Percentiles rank a stretch among this genome's conserved stretches.
These are phyloP conservation scores for Parafenestella ontariensis DNA, from an alignment of 2,329 filamentous ascomycete species.

Conservation along the genomic window DNA sequence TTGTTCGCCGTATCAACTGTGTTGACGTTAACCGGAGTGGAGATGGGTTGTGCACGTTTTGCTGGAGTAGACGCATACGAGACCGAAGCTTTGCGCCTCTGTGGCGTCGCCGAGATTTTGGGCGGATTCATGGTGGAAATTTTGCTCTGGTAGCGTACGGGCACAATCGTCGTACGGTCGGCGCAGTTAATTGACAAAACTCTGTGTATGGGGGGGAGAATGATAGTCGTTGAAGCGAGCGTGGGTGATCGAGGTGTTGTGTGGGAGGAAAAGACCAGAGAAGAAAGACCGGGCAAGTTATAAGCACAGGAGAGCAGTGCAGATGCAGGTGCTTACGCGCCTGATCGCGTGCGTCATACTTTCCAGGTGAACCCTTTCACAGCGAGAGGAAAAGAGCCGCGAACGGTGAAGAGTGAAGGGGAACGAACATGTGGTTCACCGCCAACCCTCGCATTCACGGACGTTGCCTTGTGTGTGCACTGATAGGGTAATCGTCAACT, in stretches of 20 bases:
- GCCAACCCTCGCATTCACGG: not conserved
- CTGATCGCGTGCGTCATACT: not conserved
- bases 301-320: no score
- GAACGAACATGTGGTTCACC: not conserved
- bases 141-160: not conserved
- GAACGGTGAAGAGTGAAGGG: not conserved
- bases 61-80: not conserved
- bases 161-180: not conserved
- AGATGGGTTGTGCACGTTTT: not conserved
- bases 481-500: no score
- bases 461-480: no score
- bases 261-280: no score
- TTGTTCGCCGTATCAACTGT: not conserved
- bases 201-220: not conserved
- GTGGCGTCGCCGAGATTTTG: not conserved
- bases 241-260: not conserved
- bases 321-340: not conserved
- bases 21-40: not conserved
- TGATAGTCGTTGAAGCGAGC: not conserved
- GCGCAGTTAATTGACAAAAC: not conserved
- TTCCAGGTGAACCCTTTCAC: not conserved
- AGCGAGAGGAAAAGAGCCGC: no score
- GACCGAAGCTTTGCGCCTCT: slow-evolving; percentile 8
- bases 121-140: not conserved
- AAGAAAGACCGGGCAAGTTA: no score